Conservation (phyloP, 2,329 filamentous ascomycete species). For the Diplodia mutila region DNA sequence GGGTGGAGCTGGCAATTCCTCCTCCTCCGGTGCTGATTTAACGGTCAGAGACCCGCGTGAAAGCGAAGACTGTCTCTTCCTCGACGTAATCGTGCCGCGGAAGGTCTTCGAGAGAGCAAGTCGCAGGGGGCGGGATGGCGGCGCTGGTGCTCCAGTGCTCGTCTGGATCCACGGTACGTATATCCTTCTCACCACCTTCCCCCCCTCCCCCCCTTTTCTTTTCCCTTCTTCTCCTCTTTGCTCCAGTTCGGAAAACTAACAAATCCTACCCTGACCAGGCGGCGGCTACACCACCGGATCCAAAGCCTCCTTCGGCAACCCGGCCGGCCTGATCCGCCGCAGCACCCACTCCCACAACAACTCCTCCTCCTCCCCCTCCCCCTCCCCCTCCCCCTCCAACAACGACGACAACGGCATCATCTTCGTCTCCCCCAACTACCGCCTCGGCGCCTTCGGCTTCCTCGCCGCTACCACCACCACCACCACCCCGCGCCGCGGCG, state of each 20-base stretch:
- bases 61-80: slow-evolving; percentile 45
- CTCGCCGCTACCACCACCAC: slow-evolving; percentile 30
- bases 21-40: too few species aligned
- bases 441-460: slow-evolving; percentile 49
- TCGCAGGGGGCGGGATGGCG: neutral
- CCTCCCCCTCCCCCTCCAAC: too few species aligned
- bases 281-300: slow-evolving; percentile 46
- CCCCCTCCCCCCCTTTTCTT: too few species aligned
- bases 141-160: slow-evolving; percentile 40
- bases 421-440: slow-evolving; percentile 52
- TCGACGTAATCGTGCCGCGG: slow-evolving; percentile 45
- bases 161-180: slow-evolving; percentile 49
- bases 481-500: too few species aligned
- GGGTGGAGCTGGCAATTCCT: too few species aligned
- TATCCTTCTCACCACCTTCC: neutral
- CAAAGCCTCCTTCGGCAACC: neutral
- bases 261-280: neutral
- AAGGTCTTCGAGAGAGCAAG: slow-evolving; percentile 35
- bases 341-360: neutral
- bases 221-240: too few species aligned
- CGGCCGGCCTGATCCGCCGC: neutral
- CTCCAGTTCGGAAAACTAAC: neutral
- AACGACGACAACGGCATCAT: slow-evolving; percentile 43
- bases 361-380: too few species aligned
- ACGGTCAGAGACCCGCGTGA: neutral